These are phyloP conservation scores for Ananas comosus DNA, from an alignment of 176 grass and related monocot species.

Conservation along the genomic window DNA sequence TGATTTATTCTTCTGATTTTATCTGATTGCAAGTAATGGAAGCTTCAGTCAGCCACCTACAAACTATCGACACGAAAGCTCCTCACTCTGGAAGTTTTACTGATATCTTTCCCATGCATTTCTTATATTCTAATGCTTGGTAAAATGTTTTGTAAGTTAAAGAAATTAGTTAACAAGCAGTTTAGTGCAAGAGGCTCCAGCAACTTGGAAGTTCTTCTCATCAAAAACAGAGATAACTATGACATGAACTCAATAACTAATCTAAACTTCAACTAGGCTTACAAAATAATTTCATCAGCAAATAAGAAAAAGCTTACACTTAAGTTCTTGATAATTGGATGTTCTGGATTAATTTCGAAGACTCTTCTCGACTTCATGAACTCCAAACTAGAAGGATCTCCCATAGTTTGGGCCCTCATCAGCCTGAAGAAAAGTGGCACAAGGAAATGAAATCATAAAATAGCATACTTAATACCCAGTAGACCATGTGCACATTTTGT, in stretches of 20 bases:
- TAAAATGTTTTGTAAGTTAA: not conserved
- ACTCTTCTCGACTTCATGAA: slow-evolving; percentile 96
- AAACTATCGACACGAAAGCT: too few species aligned
- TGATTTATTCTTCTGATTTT: too few species aligned
- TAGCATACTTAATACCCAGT: not conserved
- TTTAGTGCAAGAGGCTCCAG: too few species aligned
- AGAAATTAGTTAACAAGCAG: not conserved
- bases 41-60: not conserved
- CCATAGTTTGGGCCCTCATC: slow-evolving; percentile 86
- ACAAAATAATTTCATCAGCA: not conserved
- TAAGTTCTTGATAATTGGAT: slow-evolving; percentile 73
- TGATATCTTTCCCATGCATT: not conserved
- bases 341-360: slow-evolving; percentile 95
- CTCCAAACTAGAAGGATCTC: slow-evolving; percentile 59
- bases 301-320: slow-evolving; percentile 47
- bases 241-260: not conserved
- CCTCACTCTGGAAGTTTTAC: not conserved
- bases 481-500: not conserved
- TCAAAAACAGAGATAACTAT: not conserved
- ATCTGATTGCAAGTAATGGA: not conserved
- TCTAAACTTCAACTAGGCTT: not conserved
- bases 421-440: slow-evolving; percentile 35
- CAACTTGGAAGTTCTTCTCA: too few species aligned
- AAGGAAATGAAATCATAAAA: not conserved
- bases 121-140: not conserved